Evolutionary conservation across 2,329 filamentous ascomycete species (phyloP), one percentile per base, ranked within the genome.

Genomic region (Exophiala sp.): DNA sequence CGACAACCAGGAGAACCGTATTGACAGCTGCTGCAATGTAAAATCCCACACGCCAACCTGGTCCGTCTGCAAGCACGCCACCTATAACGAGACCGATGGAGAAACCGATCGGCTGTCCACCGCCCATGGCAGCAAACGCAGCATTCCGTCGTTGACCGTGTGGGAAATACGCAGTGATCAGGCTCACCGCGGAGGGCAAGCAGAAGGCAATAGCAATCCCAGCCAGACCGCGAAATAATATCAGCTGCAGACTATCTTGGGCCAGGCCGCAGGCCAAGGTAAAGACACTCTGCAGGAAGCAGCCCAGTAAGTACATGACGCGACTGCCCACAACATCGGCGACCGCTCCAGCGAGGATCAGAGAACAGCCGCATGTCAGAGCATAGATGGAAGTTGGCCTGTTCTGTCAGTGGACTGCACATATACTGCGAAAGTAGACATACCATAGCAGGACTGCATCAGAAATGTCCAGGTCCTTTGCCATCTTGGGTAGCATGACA

Each of bases 31-130:
- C 16, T 18, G 16, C 16, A 18, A 78, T 67, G 57, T 80, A 75
- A 59, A 76, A 83, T 0, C 76, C 78, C 56, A 68, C 74, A 41
- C 78, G 65, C 80, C 79, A 83, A 2, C 77, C 76, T 42, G 78
- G 71, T 0, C 68, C 71, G 32, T 77, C 71, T 1, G 72, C 68
- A 33, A 82, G 71, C 0, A 79, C 58, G 50, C 78, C 77, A 35
- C 76, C 74, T 2, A 83, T 65, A 0, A 77, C 71, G 2, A 83
- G 68, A 0, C 80, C 79, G 0, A 81, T 55, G 0, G 71, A 73
- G 52, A 79, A 82, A 0, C 79, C 80, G 8, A 81, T 59, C 0
- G 78, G 77, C 52, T 79, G 77, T 1, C 74, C 74, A 9, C 72
- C 70, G 2, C 80, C 78, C 60, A 81, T 68, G 9, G 70, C 72